These are phyloP conservation scores for Isochrysis galbana DNA, from an alignment of 78 protist species.

Conservation along the genomic window DNA sequence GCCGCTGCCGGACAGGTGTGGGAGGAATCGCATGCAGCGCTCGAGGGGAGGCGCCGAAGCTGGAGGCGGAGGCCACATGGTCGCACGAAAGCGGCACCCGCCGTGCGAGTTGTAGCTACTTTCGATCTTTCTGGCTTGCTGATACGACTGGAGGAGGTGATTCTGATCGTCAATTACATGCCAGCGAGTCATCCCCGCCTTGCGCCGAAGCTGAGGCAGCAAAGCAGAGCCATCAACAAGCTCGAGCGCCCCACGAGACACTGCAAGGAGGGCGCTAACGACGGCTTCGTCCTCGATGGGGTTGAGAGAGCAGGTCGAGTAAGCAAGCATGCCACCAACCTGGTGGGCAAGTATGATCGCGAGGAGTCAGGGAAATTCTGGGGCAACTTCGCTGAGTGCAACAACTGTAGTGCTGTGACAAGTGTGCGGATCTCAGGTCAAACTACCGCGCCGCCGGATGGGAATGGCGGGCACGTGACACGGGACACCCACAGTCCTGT, in stretches of 20 bases:
- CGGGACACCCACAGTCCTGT: no score
- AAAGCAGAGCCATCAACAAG: slow-evolving; percentile 70
- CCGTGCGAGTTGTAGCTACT: no score
- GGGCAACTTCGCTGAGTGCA: no score
- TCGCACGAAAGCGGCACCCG: neutral
- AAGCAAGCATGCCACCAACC: slow-evolving; percentile 90
- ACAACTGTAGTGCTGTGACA: no score
- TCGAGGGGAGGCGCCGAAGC: slow-evolving; percentile 46
- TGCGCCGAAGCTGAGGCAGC: neutral
- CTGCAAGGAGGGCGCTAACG: slow-evolving; percentile 70
- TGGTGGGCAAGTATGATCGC: no score
- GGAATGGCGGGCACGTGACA: no score
- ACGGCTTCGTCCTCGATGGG: slow-evolving; percentile 99
- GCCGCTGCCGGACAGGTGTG: slow-evolving; percentile 94
- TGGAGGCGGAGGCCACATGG: slow-evolving; percentile 68
- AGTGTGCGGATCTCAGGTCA: no score
- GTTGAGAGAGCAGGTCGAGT: slow-evolving; percentile 96
- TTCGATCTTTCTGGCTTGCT: no score
- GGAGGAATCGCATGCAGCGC: slow-evolving; percentile 86
- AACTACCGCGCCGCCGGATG: no score
- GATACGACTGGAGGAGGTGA: neutral
- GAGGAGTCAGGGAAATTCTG: no score
- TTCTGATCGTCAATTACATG: neutral
- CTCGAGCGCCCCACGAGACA: slow-evolving; percentile 42
- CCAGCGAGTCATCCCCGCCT: neutral